These are phyloP conservation scores for Russula lepida DNA, from an alignment of 768 basidiomycete species.

Conservation along the genomic window DNA sequence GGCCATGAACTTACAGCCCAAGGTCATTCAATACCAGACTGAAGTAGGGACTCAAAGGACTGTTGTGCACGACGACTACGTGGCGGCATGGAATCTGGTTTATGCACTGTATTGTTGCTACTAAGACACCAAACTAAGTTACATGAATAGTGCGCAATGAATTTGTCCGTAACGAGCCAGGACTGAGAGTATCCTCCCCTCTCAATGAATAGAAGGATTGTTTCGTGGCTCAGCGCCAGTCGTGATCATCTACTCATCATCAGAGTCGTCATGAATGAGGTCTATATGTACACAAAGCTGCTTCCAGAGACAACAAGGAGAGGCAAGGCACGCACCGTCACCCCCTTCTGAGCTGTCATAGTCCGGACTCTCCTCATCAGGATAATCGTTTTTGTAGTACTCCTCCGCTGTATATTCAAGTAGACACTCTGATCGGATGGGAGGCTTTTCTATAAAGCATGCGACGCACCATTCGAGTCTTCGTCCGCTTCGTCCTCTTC, in stretches of 20 bases:
- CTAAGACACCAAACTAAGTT: background rate
- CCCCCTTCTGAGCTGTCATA: constrained; percentile 26
- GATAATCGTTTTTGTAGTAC: constrained; percentile 80
- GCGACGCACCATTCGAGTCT: constrained; percentile 64
- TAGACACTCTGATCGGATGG: background rate
- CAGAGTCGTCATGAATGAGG: background rate
- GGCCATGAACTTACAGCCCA: too few species aligned
- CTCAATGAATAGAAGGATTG: background rate
- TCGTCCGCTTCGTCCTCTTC: constrained; percentile 72
- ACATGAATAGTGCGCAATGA: background rate
- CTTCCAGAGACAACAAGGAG: background rate
- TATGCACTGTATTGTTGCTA: background rate
- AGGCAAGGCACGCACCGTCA: constrained; percentile 4
- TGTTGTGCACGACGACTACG: background rate
- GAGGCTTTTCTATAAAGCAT: background rate
- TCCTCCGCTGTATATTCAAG: constrained; percentile 50
- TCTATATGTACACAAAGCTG: background rate
- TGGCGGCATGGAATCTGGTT: background rate
- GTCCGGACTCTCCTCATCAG: constrained; percentile 49
- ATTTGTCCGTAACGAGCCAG: background rate
- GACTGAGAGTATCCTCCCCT: background rate
- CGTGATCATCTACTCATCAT: background rate
- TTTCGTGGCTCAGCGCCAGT: background rate
- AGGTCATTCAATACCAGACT: too few species aligned
- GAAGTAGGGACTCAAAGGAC: too few species aligned